Evolutionary conservation across 768 basidiomycete species (phyloP), one percentile per base, ranked within the genome.

Genomic region (Russula virescens): DNA sequence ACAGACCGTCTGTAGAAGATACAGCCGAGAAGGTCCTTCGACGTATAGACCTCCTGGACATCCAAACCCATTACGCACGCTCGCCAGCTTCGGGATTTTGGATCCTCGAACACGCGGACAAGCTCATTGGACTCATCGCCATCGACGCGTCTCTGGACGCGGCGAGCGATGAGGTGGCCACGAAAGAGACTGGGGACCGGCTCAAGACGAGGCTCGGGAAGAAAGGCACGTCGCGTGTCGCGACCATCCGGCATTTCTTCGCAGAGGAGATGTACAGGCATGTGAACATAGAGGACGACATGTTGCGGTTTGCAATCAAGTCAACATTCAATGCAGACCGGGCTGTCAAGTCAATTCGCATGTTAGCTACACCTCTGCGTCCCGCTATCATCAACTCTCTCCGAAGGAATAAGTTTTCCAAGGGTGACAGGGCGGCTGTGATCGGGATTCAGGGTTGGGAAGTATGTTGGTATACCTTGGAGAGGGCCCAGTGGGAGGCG

Each of bases 171-270:
- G 70, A 74, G 31, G 59, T 61, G n/a, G 48, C 71, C 21, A 50
- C 60, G 60, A 66, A 69, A 45, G 61, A 70, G 45, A 59, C 69
- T 28, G 48, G 59, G 26, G 31, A 69, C 46, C 58, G 60, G n/a
- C 58, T 61, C 58, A 67, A 60, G 35, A 46, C 64, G 26, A 48
- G 51, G 64, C 31, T 69, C 25, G 16, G 64, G 21, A 68, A 71
- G 56, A 73, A 68, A 25, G 74, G 77, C 42, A 74, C 78, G 35
- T 76, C 83, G n/a, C 69, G 72, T 46, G 76, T 78, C n/a, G 90
- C 85, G 13, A 74, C 78, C 19, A 84, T 92, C 67, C 85, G 88
- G 34, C 90, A 92, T 71, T 86, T 91, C 72, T 86, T 82, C 67
- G 81, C 88, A 26, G 86, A 89, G 45, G 85, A 86, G 66, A 76